Conservation (phyloP, 2,329 filamentous ascomycete species). For the Macrophomina phaseolina region DNA sequence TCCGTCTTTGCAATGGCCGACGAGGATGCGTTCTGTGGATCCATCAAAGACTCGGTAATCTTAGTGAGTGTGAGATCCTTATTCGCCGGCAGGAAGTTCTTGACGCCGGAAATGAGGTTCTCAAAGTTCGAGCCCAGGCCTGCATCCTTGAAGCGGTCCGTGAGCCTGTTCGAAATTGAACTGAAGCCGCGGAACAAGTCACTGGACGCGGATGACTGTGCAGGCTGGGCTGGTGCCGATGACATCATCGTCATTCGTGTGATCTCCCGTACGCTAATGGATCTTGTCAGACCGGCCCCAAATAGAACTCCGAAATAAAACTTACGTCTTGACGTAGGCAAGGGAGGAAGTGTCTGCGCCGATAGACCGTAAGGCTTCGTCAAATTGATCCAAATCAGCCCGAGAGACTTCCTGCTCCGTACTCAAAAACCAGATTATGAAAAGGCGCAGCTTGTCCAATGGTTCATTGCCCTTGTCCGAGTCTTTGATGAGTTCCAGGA, state of each 20-base stretch:
- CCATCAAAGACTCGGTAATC: conserved; percentile 98
- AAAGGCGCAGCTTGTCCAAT: conserved; percentile 87
- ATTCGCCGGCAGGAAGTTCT: conserved; percentile 96
- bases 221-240: conserved; percentile 72
- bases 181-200: conserved; percentile 94
- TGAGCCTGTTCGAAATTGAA: conserved; percentile 87
- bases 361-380: conserved; percentile 77
- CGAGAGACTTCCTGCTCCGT: conserved; percentile 87
- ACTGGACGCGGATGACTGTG: conserved; percentile 66
- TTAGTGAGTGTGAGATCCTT: conserved; percentile 96
- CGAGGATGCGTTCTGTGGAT: conserved; percentile 85
- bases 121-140: conserved; percentile 89
- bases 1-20: conserved; percentile 96
- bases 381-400: conserved; percentile 82
- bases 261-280: conserved; percentile 78
- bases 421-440: conserved; percentile 91
- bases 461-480: conserved; percentile 81
- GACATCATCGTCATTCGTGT: conserved; percentile 99
- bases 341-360: conserved; percentile 79
- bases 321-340: conserved; percentile 84
- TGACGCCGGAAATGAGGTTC: conserved; percentile 91
- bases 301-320: conserved; percentile 30
- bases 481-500: conserved; percentile 85
- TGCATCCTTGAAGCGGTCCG: conserved; percentile 91
- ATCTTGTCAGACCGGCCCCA: conserved; percentile 5